Percentiles rank a stretch among this genome's conserved stretches.
Evolutionary conservation across 202 grass and related monocot genomes (phyloP).

Genomic region (Bolboschoenoplectus hybrid): DNA sequence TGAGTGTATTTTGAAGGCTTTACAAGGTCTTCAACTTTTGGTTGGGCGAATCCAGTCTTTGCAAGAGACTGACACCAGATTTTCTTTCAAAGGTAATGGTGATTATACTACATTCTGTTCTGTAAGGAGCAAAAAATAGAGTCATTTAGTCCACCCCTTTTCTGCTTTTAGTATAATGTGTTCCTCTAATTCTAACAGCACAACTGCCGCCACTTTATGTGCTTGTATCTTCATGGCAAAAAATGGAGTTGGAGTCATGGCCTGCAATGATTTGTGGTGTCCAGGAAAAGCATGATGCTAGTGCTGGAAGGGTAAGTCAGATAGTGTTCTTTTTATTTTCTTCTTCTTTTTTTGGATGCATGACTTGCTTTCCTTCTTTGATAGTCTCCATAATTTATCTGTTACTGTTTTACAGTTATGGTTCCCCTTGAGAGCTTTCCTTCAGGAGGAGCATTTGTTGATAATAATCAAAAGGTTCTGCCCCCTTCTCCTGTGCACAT

Average conservation of each 20-base stretch:
- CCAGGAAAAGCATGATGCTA: conserved; percentile 55
- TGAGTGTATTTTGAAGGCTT: conserved; percentile 57
- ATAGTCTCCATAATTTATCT: conserved; percentile 23
- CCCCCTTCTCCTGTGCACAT: too few relatives aligned
- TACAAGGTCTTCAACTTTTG: conserved; percentile 82
- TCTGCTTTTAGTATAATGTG: neutral
- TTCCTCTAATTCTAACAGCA: conserved; percentile 46
- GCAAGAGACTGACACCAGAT: conserved; percentile 83
- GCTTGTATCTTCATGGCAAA: conserved; percentile 83
- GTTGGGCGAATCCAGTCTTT: conserved; percentile 65
- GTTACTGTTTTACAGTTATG: conserved; percentile 60
- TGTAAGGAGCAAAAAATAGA: too few relatives aligned
- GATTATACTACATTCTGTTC: neutral
- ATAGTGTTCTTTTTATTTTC: too few relatives aligned
- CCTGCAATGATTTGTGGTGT: conserved; percentile 63
- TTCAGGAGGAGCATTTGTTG: conserved; percentile 51
- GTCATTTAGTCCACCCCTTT: neutral
- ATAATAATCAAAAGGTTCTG: conserved; percentile 36
- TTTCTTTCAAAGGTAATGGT: conserved; percentile 65
- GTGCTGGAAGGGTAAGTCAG: conserved; percentile 69
- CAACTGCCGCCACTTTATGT: conserved; percentile 70
- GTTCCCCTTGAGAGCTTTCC: conserved; percentile 79
- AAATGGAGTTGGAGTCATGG: conserved; percentile 81
- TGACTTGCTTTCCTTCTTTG: neutral
- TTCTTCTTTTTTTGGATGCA: neutral